Conservation (phyloP, 768 basidiomycete genomes). For the Mycena crocata region DNA sequence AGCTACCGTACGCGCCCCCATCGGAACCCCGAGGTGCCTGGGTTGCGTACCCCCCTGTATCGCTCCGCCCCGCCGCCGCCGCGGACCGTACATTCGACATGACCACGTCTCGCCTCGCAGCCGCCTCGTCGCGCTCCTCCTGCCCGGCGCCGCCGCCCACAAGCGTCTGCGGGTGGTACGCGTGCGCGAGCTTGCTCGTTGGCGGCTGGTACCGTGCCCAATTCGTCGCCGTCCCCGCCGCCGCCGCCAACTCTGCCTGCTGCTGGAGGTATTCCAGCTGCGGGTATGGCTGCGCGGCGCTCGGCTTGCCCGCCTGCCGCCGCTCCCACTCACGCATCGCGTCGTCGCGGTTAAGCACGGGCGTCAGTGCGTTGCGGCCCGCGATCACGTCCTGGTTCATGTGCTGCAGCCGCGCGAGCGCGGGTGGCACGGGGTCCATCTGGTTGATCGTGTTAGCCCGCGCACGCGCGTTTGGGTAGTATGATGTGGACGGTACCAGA, state of each 20-base stretch:
- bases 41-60: too few species aligned
- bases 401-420: conserved; percentile 88
- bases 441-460: conserved; percentile 94
- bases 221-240: conserved; percentile 63
- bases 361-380: conserved; percentile 87
- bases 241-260: conserved; percentile 86
- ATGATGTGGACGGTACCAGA: conserved; percentile 70
- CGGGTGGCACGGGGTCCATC: conserved; percentile 94
- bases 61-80: conserved; percentile 55
- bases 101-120: conserved; percentile 73
- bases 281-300: conserved; percentile 83
- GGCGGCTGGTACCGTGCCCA: conserved; percentile 76
- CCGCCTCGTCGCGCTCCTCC: conserved; percentile 55
- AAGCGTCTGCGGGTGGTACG: conserved; percentile 70
- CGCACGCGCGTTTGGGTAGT: conserved; percentile 75
- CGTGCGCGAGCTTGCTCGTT: conserved; percentile 72
- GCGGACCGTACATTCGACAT: conserved; percentile 82
- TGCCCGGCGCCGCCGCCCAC: conserved; percentile 67
- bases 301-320: conserved; percentile 79
- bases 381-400: conserved; percentile 88
- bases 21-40: too few species aligned
- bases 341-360: conserved; percentile 94
- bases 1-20: conserved; percentile 29
- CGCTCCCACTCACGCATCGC: conserved; percentile 97
- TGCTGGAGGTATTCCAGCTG: conserved; percentile 94